phyloP scores from a whole-genome alignment of 148 eudicot genomes.

The Camellia granthamiana region DNA sequence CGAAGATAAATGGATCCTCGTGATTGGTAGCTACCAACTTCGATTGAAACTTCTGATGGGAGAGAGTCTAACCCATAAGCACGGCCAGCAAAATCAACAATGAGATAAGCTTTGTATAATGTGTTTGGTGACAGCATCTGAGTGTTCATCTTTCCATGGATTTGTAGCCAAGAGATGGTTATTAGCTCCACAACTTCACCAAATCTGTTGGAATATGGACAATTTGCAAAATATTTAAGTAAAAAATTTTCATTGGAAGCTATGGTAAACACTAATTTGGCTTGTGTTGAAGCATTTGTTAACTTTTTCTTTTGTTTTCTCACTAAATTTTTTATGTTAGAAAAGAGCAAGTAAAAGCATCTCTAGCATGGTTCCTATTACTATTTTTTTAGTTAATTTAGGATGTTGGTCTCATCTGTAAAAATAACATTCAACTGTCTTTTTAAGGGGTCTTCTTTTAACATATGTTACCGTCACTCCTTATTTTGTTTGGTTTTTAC shows the following conservation, averaged over 20 bases:
- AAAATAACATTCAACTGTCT: too few species aligned
- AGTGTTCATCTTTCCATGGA: constrained; percentile 29
- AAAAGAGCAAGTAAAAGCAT: too few species aligned
- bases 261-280: not conserved
- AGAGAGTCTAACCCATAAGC: constrained; percentile 58
- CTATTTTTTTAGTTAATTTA: too few species aligned
- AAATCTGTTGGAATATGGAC: constrained; percentile 32
- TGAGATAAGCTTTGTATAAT: constrained; percentile 48
- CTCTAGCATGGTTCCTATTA: too few species aligned
- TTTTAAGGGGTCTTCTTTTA: too few species aligned
- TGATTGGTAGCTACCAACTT: constrained; percentile 33
- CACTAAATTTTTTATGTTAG: too few species aligned
- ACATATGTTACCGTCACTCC: too few species aligned
- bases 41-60: constrained; percentile 42
- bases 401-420: too few species aligned
- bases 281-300: too few species aligned
- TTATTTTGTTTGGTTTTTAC: too few species aligned
- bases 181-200: constrained; percentile 48
- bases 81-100: constrained; percentile 36
- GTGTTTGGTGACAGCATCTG: constrained; percentile 39
- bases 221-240: not conserved
- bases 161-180: constrained; percentile 61
- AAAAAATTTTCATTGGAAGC: not conserved
- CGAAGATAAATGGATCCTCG: constrained; percentile 25
- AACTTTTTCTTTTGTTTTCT: too few species aligned